Evolutionary conservation across 139 green algal genomes (phyloP).

Genomic region (Chlamydomonas schloesseri): DNA sequence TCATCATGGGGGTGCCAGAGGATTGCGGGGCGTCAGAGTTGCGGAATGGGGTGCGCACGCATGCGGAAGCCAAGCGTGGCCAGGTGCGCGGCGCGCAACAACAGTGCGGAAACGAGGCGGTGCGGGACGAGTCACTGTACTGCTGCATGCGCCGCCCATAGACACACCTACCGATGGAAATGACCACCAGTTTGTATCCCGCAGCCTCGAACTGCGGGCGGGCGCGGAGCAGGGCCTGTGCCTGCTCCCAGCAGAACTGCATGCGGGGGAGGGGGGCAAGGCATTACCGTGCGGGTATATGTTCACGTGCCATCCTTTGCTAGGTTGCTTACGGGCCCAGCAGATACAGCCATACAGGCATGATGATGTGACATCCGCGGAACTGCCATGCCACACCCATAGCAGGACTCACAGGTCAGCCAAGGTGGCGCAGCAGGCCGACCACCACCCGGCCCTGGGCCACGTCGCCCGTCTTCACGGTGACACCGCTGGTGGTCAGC

Average conservation of each 20-base stretch:
- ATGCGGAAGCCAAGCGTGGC: neutral
- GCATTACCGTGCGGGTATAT: too few species aligned
- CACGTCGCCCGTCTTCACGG: neutral
- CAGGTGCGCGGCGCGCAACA: too few species aligned
- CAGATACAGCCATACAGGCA: too few species aligned
- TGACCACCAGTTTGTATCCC: slow-evolving; percentile 29
- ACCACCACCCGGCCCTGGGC: slow-evolving; percentile 12
- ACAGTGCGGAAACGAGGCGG: too few species aligned
- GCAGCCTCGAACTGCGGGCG: slow-evolving; percentile 10
- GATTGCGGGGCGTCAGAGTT: too few species aligned
- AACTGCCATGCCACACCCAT: neutral
- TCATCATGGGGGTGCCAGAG: too few species aligned
- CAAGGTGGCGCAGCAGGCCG: slow-evolving; percentile 39
- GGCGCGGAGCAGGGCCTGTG: slow-evolving; percentile 16
- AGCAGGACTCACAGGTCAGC: slow-evolving; percentile 29
- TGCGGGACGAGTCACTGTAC: too few species aligned
- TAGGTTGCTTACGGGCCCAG: too few species aligned
- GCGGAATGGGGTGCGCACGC: too few species aligned
- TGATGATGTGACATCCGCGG: neutral
- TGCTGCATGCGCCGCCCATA: too few species aligned
- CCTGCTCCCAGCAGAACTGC: slow-evolving; percentile 46
- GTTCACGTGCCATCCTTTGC: too few species aligned
- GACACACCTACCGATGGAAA: slow-evolving; percentile 4
- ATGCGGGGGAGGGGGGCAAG: neutral
- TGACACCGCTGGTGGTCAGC: neutral